A percentile compares a stretch with the other conserved stretches of the same genome.
These are phyloP conservation scores for Copromyces sp. DNA, from an alignment of 495 filamentous ascomycete genomes.

Conservation along the genomic window DNA sequence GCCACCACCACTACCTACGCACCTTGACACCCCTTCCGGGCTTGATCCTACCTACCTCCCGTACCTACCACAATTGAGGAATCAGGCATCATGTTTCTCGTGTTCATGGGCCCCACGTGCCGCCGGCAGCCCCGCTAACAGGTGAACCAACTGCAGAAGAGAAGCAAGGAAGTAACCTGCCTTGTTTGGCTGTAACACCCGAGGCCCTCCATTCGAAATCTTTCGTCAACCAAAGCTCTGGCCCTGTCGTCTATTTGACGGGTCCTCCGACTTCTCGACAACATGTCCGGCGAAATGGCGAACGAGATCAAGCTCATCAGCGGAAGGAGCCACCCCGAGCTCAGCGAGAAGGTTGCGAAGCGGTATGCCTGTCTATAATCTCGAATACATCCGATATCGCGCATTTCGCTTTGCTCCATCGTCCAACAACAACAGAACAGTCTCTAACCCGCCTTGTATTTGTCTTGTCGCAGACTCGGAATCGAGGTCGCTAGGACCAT, in stretches of 20 bases:
- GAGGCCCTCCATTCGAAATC: slow-evolving; percentile 3
- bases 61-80: neutral
- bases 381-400: neutral
- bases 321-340: slow-evolving; percentile 87
- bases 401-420: neutral
- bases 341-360: slow-evolving; percentile 83
- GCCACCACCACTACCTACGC: slow-evolving; percentile 2
- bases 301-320: slow-evolving; percentile 97
- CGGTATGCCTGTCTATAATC: slow-evolving; percentile 45
- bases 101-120: slow-evolving; percentile 2
- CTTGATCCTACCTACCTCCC: neutral
- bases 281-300: slow-evolving; percentile 40
- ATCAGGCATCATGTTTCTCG: neutral
- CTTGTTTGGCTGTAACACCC: neutral
- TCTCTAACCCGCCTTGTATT: neutral
- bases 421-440: slow-evolving; percentile 6
- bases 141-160: slow-evolving; percentile 7
- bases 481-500: slow-evolving; percentile 94
- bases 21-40: neutral
- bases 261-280: slow-evolving; percentile 8
- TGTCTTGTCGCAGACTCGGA: slow-evolving; percentile 52
- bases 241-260: slow-evolving; percentile 13
- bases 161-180: slow-evolving; percentile 9
- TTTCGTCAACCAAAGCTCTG: slow-evolving; percentile 3
- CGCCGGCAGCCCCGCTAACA: slow-evolving; percentile 20